Evolutionary conservation across 192 early-diverging fungal genomes (phyloP).

Genomic region (Pilaira anomala): DNA sequence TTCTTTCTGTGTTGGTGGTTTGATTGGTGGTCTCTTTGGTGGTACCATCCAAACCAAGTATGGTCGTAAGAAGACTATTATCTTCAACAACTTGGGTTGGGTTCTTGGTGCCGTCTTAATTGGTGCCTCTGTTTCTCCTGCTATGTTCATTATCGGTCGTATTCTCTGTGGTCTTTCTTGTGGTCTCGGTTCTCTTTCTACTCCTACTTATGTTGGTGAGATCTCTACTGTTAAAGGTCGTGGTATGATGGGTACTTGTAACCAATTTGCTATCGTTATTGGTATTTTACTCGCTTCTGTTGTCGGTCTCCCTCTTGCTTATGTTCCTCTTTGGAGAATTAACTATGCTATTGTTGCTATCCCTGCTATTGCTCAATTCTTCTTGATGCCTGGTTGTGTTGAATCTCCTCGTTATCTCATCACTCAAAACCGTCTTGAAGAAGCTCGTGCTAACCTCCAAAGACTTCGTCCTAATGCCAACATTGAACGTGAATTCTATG

Average conservation of each 20-base stretch:
- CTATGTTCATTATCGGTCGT: slow-evolving; percentile 70
- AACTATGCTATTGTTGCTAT: slow-evolving; percentile 63
- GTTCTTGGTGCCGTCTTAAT: slow-evolving; percentile 65
- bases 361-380: slow-evolving; percentile 53
- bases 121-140: slow-evolving; percentile 53
- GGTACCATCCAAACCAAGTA: slow-evolving; percentile 39
- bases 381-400: slow-evolving; percentile 66
- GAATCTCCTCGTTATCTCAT: slow-evolving; percentile 78
- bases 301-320: slow-evolving; percentile 60
- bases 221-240: slow-evolving; percentile 67
- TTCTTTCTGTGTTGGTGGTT: slow-evolving; percentile 53
- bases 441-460: slow-evolving; percentile 53
- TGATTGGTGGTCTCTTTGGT: slow-evolving; percentile 52
- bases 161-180: slow-evolving; percentile 71
- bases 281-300: slow-evolving; percentile 73
- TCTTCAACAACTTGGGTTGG: slow-evolving; percentile 67
- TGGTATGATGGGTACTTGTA: slow-evolving; percentile 68
- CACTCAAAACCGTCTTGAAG: slow-evolving; percentile 58
- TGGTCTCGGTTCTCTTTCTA: slow-evolving; percentile 58
- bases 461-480: slow-evolving; percentile 50
- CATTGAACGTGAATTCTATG: slow-evolving; percentile 60
- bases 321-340: slow-evolving; percentile 66
- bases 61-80: slow-evolving; percentile 56
- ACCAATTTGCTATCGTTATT: slow-evolving; percentile 76
- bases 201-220: slow-evolving; percentile 75